Percentiles rank a stretch among this genome's conserved stretches.
phyloP scores from a whole-genome alignment of 352 stramenopile genomes.

The Phytophthora constricta region DNA sequence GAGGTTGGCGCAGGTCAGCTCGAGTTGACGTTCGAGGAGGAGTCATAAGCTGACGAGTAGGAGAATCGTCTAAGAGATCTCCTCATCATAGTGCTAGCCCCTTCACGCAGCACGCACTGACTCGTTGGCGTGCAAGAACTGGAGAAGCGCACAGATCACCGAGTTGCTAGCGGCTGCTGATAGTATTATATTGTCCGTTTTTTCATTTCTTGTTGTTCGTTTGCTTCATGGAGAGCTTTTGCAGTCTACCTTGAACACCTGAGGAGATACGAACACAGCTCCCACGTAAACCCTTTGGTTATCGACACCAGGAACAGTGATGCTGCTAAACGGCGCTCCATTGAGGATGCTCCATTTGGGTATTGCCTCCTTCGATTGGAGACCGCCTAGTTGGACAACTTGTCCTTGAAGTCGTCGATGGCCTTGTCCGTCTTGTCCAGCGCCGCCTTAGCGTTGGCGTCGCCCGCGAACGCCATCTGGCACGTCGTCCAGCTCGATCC shows the following conservation, averaged over 20 bases:
- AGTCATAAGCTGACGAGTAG: no score
- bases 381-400: conserved; percentile 43
- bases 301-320: not conserved
- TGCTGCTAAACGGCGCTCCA: no score
- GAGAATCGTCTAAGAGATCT: no score
- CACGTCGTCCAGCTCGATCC: conserved; percentile 89
- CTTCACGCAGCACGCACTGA: not conserved
- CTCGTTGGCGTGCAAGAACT: conserved; percentile 2
- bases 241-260: conserved; percentile 6
- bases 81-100: conserved; percentile 13
- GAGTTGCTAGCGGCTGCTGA: conserved; percentile 27
- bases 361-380: conserved; percentile 6
- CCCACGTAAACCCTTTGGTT: not conserved
- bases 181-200: conserved; percentile 57
- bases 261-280: no score
- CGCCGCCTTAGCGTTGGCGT: conserved; percentile 64
- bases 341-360: no score
- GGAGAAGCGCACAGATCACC: conserved; percentile 15
- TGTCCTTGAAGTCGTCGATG: conserved; percentile 77
- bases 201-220: conserved; percentile 23
- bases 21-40: conserved; percentile 59
- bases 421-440: conserved; percentile 83
- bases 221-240: conserved; percentile 13
- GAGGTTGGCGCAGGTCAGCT: conserved; percentile 63
- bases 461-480: conserved; percentile 81